phyloP scores from a whole-genome alignment of 345 rosid species.

The Anacardium occidentale region DNA sequence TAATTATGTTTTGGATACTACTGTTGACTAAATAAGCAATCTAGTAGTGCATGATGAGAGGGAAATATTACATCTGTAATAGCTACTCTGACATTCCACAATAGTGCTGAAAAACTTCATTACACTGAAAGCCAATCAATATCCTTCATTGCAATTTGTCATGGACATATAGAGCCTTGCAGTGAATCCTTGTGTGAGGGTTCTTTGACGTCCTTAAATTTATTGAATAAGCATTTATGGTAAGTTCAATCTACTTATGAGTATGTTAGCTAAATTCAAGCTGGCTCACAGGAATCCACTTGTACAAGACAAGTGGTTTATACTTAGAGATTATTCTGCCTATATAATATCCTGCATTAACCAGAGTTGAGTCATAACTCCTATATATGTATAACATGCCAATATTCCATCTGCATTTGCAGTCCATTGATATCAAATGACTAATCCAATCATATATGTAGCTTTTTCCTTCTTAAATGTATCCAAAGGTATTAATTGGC shows the following conservation, averaged over 20 bases:
- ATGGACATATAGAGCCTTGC: not conserved
- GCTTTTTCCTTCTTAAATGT: not conserved
- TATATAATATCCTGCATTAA: not conserved
- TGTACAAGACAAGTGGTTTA: not conserved
- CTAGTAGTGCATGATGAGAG: not conserved
- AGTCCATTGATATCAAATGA: not conserved
- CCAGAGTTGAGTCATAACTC: not conserved
- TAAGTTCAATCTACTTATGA: not conserved
- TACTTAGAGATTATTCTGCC: not conserved
- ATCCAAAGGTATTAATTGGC: constrained; percentile 2
- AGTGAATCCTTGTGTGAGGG: not conserved
- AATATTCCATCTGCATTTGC: not conserved
- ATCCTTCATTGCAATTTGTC: not conserved
- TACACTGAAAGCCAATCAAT: not conserved
- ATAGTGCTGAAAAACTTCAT: not conserved
- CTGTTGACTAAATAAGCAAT: not conserved
- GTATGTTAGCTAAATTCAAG: not conserved
- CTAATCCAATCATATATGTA: not conserved
- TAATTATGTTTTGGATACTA: not conserved
- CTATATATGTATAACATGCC: not conserved
- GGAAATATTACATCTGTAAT: not conserved
- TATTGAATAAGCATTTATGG: not conserved
- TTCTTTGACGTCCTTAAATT: not conserved
- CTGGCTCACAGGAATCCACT: not conserved
- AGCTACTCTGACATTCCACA: not conserved